Base-by-base conservation (phyloP, 192 early-diverging fungal genomes). In the Coemansia sp. region DNA sequence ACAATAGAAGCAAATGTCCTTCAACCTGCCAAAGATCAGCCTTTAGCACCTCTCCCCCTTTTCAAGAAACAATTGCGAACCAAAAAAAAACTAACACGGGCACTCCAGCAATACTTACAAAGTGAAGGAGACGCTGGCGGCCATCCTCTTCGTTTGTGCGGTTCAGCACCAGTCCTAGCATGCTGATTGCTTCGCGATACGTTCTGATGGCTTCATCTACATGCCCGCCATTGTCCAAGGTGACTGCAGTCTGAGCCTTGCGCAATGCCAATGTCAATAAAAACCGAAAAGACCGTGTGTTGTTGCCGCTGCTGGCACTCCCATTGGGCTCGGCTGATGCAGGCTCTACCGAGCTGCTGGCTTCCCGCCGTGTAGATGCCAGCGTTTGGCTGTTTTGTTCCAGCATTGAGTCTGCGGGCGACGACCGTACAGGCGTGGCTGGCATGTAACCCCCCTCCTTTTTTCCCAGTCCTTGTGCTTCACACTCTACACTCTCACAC, bases 111-210 rank as follows among this genome's bases (percentile, higher is more conserved):
- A 18, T 56, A 71, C 74, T 76, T 71, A 76, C 69, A 59, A 81
- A 76, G 49, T 81, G 79, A 56, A 72, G 48, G 16, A 81, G 63
- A 11, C 79, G 69, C 45, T 76, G 66, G n/a, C 70, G 65, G 20
- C 70, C 68, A 30, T 71, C 75, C 40, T 76, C 70, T 36, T 77
- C 79, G 52, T 61, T 71, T 9, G 74, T 71, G 40, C 74, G 69
- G 60, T 70, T 64, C 30, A 76, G 56, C 45, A 81, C 75, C 14
- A 81, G 60, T 4, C 69, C 74, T 30, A 81, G 69, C 73, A 81
- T 76, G 64, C 73, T 76, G 47, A 81, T 77, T n/a, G 79, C 73
- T 57, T 81, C 79, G 40, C 69, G 56, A 58, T 81, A 81, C 11
- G 74, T 72, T 32, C 66, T 62, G 31, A 73, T 72, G 32, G 79